Evolutionary conservation across 495 filamentous ascomycete species (phyloP).

Genomic region (Acidomyces sp.): DNA sequence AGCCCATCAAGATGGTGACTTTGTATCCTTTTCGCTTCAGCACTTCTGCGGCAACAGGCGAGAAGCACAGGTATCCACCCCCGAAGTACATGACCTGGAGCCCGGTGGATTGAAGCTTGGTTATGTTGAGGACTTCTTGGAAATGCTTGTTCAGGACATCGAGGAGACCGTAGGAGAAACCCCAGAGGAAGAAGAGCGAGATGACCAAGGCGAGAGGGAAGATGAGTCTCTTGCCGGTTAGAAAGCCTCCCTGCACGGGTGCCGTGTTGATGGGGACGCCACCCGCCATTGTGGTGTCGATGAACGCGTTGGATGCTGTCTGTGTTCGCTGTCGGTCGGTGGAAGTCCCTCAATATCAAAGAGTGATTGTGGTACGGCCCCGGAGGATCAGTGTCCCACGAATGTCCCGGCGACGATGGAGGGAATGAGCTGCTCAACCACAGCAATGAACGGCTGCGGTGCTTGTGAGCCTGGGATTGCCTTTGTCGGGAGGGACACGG

Average conservation of each 20-base stretch:
- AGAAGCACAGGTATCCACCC: constrained; percentile 19
- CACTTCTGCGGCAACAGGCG: constrained; percentile 21
- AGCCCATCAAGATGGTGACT: constrained; percentile 26
- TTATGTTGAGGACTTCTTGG: constrained; percentile 41
- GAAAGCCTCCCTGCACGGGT: constrained; percentile 16
- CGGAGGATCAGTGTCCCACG: too few species aligned
- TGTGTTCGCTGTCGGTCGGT: neutral
- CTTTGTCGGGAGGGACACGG: too few species aligned
- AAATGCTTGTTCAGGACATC: constrained; percentile 59
- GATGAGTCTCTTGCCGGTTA: constrained; percentile 23
- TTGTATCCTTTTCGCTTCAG: constrained; percentile 29
- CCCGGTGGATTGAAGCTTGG: constrained; percentile 37
- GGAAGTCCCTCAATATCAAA: too few species aligned
- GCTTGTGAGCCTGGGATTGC: too few species aligned
- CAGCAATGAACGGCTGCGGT: too few species aligned
- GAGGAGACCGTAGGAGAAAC: constrained; percentile 73
- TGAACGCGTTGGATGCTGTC: neutral
- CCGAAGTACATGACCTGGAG: constrained; percentile 33
- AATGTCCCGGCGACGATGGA: too few species aligned
- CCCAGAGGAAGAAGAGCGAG: constrained; percentile 75
- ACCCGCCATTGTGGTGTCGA: constrained; percentile 14
- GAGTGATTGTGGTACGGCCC: neutral
- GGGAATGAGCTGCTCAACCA: too few species aligned
- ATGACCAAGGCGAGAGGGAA: constrained; percentile 50
- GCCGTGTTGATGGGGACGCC: constrained; percentile 15